Evolutionary conservation across 352 stramenopile species (phyloP).

Genomic region (Phytophthora capsici): DNA sequence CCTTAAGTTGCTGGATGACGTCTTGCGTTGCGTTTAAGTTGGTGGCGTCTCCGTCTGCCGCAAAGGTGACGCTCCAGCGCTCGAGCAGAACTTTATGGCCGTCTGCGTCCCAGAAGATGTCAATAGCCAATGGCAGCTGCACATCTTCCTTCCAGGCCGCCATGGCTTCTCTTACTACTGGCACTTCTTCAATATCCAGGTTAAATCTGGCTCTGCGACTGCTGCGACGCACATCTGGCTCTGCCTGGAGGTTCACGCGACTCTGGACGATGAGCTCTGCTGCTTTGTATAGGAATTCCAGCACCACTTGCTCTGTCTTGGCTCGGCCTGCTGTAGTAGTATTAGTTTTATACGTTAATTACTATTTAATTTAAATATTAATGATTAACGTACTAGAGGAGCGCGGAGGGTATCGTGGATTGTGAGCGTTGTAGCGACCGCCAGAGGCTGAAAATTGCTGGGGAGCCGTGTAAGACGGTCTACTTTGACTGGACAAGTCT

Average conservation of each 20-base stretch:
- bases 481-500: not conserved
- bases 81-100: constrained; percentile 69
- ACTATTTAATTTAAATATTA: constrained; percentile 3
- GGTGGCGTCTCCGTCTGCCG: constrained; percentile 26
- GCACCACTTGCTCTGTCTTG: constrained; percentile 87
- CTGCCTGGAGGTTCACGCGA: constrained; percentile 71
- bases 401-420: constrained; percentile 13
- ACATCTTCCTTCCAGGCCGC: constrained; percentile 75
- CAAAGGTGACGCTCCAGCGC: constrained; percentile 70
- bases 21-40: constrained; percentile 49
- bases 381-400: constrained; percentile 14
- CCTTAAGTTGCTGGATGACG: constrained; percentile 82
- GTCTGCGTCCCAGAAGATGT: constrained; percentile 70
- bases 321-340: constrained; percentile 50
- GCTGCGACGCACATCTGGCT: constrained; percentile 48
- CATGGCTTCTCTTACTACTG: constrained; percentile 72
- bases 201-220: constrained; percentile 80
- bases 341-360: constrained; percentile 5
- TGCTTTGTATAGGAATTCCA: constrained; percentile 86
- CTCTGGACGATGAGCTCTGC: constrained; percentile 86
- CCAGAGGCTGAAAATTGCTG: constrained; percentile 12
- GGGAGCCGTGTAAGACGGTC: not conserved
- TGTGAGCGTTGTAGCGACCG: constrained; percentile 16
- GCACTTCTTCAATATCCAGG: constrained; percentile 84
- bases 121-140: constrained; percentile 65